These are phyloP conservation scores for Buxus sempervirens DNA, from an alignment of 164 flowering plant genomes.

Conservation along the genomic window DNA sequence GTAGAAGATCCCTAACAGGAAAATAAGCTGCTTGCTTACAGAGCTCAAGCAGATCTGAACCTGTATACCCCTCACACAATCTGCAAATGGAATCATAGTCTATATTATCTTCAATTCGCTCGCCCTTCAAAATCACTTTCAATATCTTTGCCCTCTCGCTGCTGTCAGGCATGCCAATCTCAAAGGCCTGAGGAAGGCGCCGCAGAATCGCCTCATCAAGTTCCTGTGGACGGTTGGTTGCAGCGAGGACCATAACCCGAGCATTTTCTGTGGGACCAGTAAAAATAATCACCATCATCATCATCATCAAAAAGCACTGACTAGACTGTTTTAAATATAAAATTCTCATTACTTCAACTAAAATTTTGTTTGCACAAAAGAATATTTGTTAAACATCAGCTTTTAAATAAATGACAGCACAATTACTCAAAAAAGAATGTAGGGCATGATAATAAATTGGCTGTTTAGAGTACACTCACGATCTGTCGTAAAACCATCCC, in stretches of 20 bases:
- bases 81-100: conserved; percentile 62
- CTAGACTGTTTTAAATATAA: background rate
- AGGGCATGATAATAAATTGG: background rate
- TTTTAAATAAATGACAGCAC: background rate
- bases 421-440: no score
- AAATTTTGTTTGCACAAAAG: background rate
- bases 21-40: conserved; percentile 95
- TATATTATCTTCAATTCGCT: conserved; percentile 61
- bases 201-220: conserved; percentile 98
- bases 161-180: conserved; percentile 79
- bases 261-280: conserved; percentile 57
- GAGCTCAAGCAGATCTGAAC: conserved; percentile 95
- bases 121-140: conserved; percentile 81
- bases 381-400: background rate
- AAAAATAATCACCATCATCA: conserved; percentile 7
- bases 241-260: conserved; percentile 97
- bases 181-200: conserved; percentile 94
- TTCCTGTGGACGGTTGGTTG: conserved; percentile 96
- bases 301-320: background rate
- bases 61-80: conserved; percentile 84
- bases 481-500: conserved; percentile 88
- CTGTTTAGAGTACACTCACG: conserved; percentile 35
- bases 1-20: conserved; percentile 82
- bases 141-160: conserved; percentile 76
- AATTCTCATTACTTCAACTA: background rate